phyloP scores from a whole-genome alignment of 768 basidiomycete species.

The Pisolithus orientalis region DNA sequence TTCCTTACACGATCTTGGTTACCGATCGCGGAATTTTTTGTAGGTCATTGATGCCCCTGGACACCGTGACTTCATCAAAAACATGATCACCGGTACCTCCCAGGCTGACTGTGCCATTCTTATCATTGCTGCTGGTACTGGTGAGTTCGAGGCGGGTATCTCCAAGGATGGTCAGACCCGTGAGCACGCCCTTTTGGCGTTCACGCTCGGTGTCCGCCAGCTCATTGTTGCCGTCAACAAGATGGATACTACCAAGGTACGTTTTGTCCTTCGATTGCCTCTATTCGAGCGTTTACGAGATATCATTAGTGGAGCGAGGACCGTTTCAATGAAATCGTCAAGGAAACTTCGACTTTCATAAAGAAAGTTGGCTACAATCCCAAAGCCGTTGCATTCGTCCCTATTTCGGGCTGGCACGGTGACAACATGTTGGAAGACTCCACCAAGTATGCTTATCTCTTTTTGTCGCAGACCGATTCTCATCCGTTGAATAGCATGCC shows the following conservation, averaged over 20 bases:
- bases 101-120: slow-evolving; percentile 99
- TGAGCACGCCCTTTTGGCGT: slow-evolving; percentile 99
- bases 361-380: slow-evolving; percentile 99
- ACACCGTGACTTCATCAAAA: slow-evolving; percentile 99
- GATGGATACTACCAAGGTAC: slow-evolving; percentile 98
- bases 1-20: not conserved
- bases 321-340: slow-evolving; percentile 99
- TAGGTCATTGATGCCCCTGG: slow-evolving; percentile 99
- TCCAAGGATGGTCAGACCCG: slow-evolving; percentile 99
- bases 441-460: slow-evolving; percentile 55
- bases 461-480: slow-evolving; percentile 1
- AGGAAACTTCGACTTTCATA: slow-evolving; percentile 96
- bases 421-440: slow-evolving; percentile 99
- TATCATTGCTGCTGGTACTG: slow-evolving; percentile 98
- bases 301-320: slow-evolving; percentile 88
- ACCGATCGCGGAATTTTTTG: slow-evolving; percentile 6
- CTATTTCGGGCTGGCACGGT: slow-evolving; percentile 99
- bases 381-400: slow-evolving; percentile 96
- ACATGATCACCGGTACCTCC: slow-evolving; percentile 99
- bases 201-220: slow-evolving; percentile 99
- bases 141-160: slow-evolving; percentile 99
- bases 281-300: slow-evolving; percentile 1
- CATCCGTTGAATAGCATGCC: slow-evolving; percentile 62
- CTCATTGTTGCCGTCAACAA: slow-evolving; percentile 99
- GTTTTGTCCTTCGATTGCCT: slow-evolving; percentile 11